phyloP scores from a whole-genome alignment of 441 rosid species.

The Viola pubescens region DNA sequence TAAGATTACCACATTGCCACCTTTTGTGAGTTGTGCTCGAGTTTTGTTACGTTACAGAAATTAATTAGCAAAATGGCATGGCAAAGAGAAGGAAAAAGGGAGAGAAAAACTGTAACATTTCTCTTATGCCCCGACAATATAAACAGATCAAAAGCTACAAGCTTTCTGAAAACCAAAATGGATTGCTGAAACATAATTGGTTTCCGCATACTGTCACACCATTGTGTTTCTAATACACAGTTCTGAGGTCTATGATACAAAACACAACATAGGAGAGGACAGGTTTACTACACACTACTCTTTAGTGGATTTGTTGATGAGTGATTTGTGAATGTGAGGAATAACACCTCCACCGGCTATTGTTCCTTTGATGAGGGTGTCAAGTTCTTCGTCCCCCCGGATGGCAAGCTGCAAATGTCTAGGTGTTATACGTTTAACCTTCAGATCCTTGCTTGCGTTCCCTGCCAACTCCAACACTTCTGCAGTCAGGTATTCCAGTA shows the following conservation, averaged over 20 bases:
- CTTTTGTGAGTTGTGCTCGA: too few species aligned
- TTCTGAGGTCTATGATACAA: conserved; percentile 7
- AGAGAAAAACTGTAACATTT: too few species aligned
- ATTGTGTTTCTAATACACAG: conserved; percentile 6
- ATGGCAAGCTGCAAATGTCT: conserved; percentile 92
- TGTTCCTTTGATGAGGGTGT: conserved; percentile 89
- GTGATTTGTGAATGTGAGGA: conserved; percentile 90
- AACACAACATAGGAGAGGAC: conserved; percentile 6
- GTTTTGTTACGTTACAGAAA: too few species aligned
- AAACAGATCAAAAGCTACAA: too few species aligned
- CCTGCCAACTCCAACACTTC: conserved; percentile 93
- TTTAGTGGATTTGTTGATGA: conserved; percentile 81
- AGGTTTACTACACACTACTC: conserved; percentile 34
- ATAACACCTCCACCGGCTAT: conserved; percentile 95
- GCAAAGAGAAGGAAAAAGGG: too few species aligned
- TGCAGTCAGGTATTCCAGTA: conserved; percentile 77
- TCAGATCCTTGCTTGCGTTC: conserved; percentile 86
- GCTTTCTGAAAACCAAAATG: too few species aligned
- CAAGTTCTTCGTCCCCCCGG: conserved; percentile 83
- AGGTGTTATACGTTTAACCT: conserved; percentile 82
- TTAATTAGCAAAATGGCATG: too few species aligned
- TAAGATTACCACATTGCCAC: too few species aligned
- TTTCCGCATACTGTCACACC: too few species aligned
- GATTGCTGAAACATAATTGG: too few species aligned
- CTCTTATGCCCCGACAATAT: too few species aligned